These are phyloP conservation scores for Gonapodya prolifera DNA, from an alignment of 192 early-diverging fungal species.

Conservation along the genomic window DNA sequence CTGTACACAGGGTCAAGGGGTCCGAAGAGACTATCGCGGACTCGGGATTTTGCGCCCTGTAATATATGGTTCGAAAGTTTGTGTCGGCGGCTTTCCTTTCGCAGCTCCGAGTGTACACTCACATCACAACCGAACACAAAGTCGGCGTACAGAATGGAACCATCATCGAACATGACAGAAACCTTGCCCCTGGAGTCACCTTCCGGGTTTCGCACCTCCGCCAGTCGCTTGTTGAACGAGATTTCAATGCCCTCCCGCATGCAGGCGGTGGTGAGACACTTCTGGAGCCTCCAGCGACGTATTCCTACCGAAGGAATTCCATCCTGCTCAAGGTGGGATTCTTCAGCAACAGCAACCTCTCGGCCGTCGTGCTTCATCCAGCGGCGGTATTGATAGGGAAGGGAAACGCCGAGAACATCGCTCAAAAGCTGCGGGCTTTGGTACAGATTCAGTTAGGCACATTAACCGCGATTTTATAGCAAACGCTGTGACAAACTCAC, in stretches of 20 bases:
- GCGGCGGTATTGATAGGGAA: slow-evolving; percentile 16
- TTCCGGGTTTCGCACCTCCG: neutral
- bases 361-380: slow-evolving; percentile 28
- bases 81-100: neutral
- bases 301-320: slow-evolving; percentile 20
- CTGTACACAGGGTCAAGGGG: slow-evolving; percentile 19
- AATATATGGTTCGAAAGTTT: neutral
- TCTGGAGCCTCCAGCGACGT: slow-evolving; percentile 22
- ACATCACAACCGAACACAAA: slow-evolving; percentile 28
- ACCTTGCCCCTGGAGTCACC: slow-evolving; percentile 3
- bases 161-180: slow-evolving; percentile 11
- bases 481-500: neutral
- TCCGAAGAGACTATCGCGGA: slow-evolving; percentile 18
- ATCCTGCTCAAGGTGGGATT: slow-evolving; percentile 9
- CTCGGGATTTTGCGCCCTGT: slow-evolving; percentile 22
- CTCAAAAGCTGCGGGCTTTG: slow-evolving; percentile 17
- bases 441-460: neutral
- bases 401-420: slow-evolving; percentile 18
- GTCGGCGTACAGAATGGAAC: neutral
- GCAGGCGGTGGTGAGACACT: slow-evolving; percentile 12
- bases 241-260: slow-evolving; percentile 7
- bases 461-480: neutral
- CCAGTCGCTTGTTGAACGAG: slow-evolving; percentile 13
- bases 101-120: neutral
- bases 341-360: slow-evolving; percentile 23